These are phyloP conservation scores for Apostasia shenzhenica DNA, from an alignment of 106 monocot genomes.

Conservation along the genomic window DNA sequence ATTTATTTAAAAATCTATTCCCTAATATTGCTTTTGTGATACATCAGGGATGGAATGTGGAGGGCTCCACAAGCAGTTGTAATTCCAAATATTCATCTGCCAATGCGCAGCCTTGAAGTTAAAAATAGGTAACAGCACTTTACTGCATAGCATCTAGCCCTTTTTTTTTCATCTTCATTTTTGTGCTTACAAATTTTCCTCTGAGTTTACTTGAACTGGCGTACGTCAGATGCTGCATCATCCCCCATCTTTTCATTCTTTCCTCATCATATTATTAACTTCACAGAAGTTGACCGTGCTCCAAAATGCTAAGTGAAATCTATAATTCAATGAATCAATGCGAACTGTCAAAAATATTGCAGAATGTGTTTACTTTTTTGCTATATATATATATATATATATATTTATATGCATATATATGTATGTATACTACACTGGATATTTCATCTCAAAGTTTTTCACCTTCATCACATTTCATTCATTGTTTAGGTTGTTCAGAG, in stretches of 20 bases:
- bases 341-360: background rate
- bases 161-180: too few relatives aligned
- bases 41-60: conserved; percentile 32
- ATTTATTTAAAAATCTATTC: too few relatives aligned
- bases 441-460: background rate
- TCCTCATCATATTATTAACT: too few relatives aligned
- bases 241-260: too few relatives aligned
- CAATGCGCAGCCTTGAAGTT: conserved; percentile 61
- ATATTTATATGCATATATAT: background rate
- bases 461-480: background rate
- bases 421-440: background rate
- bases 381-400: background rate
- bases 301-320: background rate
- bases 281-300: too few relatives aligned
- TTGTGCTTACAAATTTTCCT: too few relatives aligned
- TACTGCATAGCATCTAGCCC: too few relatives aligned
- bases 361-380: background rate
- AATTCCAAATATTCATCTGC: conserved; percentile 48
- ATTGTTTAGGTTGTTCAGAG: background rate
- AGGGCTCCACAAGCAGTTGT: conserved; percentile 37
- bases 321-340: too few relatives aligned
- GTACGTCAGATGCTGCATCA: too few relatives aligned
- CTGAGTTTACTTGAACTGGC: too few relatives aligned
- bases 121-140: conserved; percentile 40
- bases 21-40: too few relatives aligned